Percentiles rank a stretch among this genome's conserved stretches.
These are phyloP conservation scores for Pseudogymnoascus sp. DNA, from an alignment of 2,329 filamentous ascomycete species.

Conservation along the genomic window DNA sequence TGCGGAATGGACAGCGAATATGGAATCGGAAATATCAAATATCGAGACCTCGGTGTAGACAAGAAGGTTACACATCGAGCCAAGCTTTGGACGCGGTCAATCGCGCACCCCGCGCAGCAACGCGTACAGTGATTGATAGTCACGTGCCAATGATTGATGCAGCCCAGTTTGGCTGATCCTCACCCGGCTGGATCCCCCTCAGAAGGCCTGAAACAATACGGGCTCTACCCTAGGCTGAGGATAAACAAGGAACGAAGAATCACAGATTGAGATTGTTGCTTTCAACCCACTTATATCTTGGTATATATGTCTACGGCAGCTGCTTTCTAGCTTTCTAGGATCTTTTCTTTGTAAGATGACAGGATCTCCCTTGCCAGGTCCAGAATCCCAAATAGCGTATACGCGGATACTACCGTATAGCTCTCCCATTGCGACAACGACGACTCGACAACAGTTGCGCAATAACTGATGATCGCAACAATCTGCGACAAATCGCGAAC, in stretches of 20 bases:
- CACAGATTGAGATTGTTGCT: neutral
- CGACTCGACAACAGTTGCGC: neutral
- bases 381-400: neutral
- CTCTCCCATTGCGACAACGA: neutral
- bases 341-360: neutral
- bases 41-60: neutral
- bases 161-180: neutral
- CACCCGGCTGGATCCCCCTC: neutral
- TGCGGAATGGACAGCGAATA: neutral
- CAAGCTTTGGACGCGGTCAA: conserved; percentile 3
- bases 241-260: neutral
- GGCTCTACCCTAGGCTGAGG: neutral
- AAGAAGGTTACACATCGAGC: conserved; percentile 3
- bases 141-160: neutral
- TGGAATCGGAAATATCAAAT: neutral
- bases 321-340: neutral
- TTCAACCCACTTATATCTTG: neutral
- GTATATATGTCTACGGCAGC: neutral
- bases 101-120: neutral
- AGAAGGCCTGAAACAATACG: neutral
- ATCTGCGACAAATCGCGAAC: neutral
- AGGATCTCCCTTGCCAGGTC: neutral
- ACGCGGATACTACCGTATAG: neutral
- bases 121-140: neutral
- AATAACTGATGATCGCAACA: conserved; percentile 2